Conservation (phyloP, 176 grass and related monocot genomes). For the Paspalum vaginatum region DNA sequence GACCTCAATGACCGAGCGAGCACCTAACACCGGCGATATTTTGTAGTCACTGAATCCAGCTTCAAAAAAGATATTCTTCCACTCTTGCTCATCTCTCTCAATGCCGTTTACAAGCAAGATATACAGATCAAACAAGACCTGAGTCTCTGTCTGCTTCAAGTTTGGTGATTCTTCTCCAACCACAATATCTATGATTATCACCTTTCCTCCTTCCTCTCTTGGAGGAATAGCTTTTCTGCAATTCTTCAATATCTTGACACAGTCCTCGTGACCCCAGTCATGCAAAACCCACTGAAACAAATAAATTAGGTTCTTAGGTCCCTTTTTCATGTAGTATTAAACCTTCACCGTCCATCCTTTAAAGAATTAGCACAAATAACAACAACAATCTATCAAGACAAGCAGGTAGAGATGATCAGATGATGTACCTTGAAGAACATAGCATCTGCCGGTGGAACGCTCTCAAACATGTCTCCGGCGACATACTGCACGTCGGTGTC, state of each 20-base stretch:
- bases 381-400: background rate
- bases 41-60: constrained; percentile 58
- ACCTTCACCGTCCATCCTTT: no score
- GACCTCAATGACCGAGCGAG: constrained; percentile 41
- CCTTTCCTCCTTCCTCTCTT: constrained; percentile 45
- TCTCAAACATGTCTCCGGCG: constrained; percentile 57
- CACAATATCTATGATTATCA: constrained; percentile 56
- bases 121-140: constrained; percentile 40
- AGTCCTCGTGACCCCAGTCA: constrained; percentile 47
- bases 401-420: background rate
- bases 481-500: constrained; percentile 39
- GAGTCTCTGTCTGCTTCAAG: constrained; percentile 22
- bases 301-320: no score
- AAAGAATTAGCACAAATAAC: no score
- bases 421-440: constrained; percentile 60
- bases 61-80: constrained; percentile 51
- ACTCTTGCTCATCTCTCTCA: constrained; percentile 49
- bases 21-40: constrained; percentile 35
- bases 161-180: background rate
- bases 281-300: constrained; percentile 53
- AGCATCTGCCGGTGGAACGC: constrained; percentile 47
- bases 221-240: constrained; percentile 54
- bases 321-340: no score
- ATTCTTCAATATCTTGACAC: constrained; percentile 51
- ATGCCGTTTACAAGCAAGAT: constrained; percentile 41